Conservation (phyloP, 257 asterid species). For the Gardenia jasminoides region DNA sequence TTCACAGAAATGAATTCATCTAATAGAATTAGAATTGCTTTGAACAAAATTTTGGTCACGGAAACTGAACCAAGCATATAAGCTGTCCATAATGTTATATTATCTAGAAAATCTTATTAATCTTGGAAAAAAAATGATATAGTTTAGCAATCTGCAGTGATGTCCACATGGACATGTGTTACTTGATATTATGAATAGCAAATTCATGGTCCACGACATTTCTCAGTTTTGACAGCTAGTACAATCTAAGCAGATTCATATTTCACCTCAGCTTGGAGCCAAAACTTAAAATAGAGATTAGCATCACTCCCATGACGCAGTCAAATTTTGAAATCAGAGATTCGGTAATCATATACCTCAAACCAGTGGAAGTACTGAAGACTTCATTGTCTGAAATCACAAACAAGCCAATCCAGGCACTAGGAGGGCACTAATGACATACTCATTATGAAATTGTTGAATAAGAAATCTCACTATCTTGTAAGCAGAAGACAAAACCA, state of each 20-base stretch:
- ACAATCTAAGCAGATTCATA: not conserved
- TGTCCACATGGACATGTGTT: not conserved
- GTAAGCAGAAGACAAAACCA: not conserved
- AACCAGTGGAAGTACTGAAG: not conserved
- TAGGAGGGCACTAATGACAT: not conserved
- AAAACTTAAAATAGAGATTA: not conserved
- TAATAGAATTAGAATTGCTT: not conserved
- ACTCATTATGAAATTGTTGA: too few relatives aligned
- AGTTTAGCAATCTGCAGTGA: not conserved
- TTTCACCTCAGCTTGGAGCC: not conserved
- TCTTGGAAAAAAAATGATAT: not conserved
- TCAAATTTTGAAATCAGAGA: not conserved
- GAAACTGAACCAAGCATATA: not conserved
- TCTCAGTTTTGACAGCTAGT: not conserved
- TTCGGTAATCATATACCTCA: not conserved
- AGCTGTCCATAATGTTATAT: not conserved
- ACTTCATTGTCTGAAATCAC: not conserved
- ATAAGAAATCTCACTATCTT: not conserved
- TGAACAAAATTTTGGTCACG: not conserved
- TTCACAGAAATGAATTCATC: not conserved
- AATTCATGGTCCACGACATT: too few relatives aligned
- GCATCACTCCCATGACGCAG: not conserved
- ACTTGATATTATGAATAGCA: not conserved
- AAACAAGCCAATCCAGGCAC: not conserved
- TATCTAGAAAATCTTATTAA: not conserved